These are phyloP conservation scores for Pleoardoris graminearum DNA, from an alignment of 2,329 filamentous ascomycete genomes.

Conservation along the genomic window DNA sequence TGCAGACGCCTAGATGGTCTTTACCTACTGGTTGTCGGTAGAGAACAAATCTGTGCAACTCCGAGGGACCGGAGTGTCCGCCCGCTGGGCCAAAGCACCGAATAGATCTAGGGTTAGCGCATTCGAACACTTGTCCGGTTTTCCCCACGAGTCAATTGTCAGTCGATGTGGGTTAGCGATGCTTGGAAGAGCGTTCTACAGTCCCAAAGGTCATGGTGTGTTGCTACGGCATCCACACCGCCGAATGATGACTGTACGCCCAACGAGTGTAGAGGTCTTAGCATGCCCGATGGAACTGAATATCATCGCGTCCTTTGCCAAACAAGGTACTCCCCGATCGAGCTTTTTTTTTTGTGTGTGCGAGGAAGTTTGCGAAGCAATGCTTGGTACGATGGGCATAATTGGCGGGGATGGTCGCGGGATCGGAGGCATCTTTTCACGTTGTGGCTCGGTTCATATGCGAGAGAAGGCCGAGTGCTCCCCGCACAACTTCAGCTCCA, in stretches of 20 bases:
- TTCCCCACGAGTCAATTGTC: constrained; percentile 6
- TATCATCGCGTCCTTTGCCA: too few relatives aligned
- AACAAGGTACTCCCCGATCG: too few relatives aligned
- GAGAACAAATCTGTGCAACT: too few relatives aligned
- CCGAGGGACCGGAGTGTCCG: not conserved
- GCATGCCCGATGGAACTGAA: too few relatives aligned
- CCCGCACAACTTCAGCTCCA: constrained; percentile 3
- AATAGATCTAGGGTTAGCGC: not conserved
- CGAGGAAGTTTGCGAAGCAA: too few relatives aligned
- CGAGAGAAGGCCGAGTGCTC: constrained; percentile 4
- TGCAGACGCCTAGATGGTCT: not conserved
- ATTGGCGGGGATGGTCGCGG: too few relatives aligned
- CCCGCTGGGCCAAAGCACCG: not conserved
- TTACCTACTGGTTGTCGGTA: too few relatives aligned
- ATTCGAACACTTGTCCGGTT: not conserved
- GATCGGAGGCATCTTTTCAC: not conserved
- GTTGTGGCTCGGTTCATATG: not conserved
- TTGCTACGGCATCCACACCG: not conserved
- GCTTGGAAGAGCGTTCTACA: not conserved
- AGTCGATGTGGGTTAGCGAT: constrained; percentile 6
- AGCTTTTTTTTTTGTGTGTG: too few relatives aligned
- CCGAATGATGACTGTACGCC: too few relatives aligned
- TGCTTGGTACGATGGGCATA: too few relatives aligned
- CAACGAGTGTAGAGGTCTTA: too few relatives aligned
- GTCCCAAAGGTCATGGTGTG: not conserved